Conservation (phyloP, 2,329 filamentous ascomycete genomes). For the Eutypella sp. region DNA sequence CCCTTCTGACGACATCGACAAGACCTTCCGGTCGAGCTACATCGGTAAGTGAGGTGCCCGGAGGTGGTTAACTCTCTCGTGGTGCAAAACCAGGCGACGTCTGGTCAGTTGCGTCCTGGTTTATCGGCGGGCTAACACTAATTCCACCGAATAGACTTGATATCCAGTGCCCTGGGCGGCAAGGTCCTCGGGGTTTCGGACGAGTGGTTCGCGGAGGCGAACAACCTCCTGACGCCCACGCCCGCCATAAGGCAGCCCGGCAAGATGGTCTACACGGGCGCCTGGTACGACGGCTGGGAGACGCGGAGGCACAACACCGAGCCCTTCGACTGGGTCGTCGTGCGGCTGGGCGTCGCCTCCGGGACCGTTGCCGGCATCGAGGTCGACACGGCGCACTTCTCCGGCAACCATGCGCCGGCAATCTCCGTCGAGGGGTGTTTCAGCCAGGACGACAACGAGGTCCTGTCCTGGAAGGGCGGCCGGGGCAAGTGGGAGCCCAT, state of each 20-base stretch:
- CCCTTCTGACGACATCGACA: conserved; percentile 52
- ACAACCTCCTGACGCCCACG: conserved; percentile 60
- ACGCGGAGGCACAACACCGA: conserved; percentile 61
- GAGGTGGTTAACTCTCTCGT: too few relatives aligned
- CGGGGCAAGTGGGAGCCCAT: conserved; percentile 68
- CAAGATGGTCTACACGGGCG: conserved; percentile 64
- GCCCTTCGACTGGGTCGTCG: conserved; percentile 62
- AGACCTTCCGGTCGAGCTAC: conserved; percentile 54
- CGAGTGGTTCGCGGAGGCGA: conserved; percentile 63
- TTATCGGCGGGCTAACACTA: neutral
- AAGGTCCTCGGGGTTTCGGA: conserved; percentile 62
- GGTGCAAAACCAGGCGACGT: too few relatives aligned
- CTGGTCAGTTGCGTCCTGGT: too few relatives aligned
- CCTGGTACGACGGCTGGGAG: conserved; percentile 70
- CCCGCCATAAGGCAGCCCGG: conserved; percentile 58
- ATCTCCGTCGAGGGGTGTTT: conserved; percentile 76
- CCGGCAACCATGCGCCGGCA: conserved; percentile 75
- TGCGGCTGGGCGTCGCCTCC: conserved; percentile 63
- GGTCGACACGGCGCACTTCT: conserved; percentile 77
- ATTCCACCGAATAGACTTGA: conserved; percentile 44
- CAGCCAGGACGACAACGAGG: conserved; percentile 57
- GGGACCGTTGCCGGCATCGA: conserved; percentile 71
- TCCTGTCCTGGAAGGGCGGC: conserved; percentile 55
- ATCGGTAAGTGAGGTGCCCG: conserved; percentile 55
- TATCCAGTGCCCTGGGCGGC: conserved; percentile 57